Percentiles rank a stretch among this genome's conserved stretches.
These are phyloP conservation scores for Tubosaeta brunneosetosa DNA, from an alignment of 768 basidiomycete genomes.

Conservation along the genomic window DNA sequence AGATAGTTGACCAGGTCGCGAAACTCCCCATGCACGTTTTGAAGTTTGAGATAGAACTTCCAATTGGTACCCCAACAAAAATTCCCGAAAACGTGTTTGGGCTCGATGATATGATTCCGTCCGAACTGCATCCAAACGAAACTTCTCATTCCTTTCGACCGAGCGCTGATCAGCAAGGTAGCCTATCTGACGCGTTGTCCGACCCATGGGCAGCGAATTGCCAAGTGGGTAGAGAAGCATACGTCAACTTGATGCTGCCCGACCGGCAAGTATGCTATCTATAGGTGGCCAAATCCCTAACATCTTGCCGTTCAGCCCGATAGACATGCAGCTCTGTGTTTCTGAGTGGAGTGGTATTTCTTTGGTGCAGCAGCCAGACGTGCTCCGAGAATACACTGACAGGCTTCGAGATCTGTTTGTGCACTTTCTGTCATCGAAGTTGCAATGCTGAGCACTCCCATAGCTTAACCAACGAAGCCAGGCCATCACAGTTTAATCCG, in stretches of 20 bases:
- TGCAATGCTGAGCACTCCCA: conserved; percentile 4
- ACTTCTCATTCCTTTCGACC: background rate
- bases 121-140: background rate
- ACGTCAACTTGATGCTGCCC: conserved; percentile 51
- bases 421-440: background rate
- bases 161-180: background rate
- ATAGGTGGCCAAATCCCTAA: conserved; percentile 2
- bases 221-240: conserved; percentile 34
- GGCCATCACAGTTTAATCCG: conserved; percentile 39
- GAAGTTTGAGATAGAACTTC: conserved; percentile 39
- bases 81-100: background rate
- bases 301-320: conserved; percentile 35
- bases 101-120: background rate
- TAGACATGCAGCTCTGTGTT: conserved; percentile 53
- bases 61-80: background rate
- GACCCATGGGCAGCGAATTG: conserved; percentile 22
- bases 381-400: conserved; percentile 38
- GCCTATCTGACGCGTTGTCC: background rate
- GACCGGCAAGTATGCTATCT: conserved; percentile 41
- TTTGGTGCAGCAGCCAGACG: conserved; percentile 35
- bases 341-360: conserved; percentile 31
- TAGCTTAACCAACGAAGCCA: conserved; percentile 32
- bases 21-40: conserved; percentile 24
- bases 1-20: conserved; percentile 3
- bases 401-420: conserved; percentile 44